Conservation (phyloP, 2,329 filamentous ascomycete species). For the Stagonosporopsis tanaceti region DNA sequence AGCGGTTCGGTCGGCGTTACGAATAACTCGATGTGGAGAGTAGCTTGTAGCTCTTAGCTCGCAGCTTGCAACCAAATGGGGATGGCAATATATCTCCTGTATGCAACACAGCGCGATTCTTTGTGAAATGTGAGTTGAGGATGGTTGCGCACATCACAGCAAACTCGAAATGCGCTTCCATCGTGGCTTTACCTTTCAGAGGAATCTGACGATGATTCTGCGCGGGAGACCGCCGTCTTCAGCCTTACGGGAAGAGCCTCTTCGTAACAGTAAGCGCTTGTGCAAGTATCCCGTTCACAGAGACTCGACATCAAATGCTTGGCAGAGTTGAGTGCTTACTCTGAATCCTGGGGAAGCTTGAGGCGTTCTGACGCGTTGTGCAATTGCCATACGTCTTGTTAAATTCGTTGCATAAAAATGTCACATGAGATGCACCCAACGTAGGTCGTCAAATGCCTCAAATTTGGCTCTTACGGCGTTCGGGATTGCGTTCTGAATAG, state of each 20-base stretch:
- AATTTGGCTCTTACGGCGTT: conserved; percentile 15
- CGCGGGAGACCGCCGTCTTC: conserved; percentile 23
- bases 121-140: neutral
- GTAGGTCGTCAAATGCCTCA: conserved; percentile 13
- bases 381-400: neutral
- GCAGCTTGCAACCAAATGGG: conserved; percentile 14
- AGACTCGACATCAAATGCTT: conserved; percentile 27
- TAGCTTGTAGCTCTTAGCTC: conserved; percentile 21
- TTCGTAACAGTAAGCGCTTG: conserved; percentile 39
- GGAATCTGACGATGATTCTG: conserved; percentile 18
- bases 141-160: neutral
- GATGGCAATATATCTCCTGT: conserved; percentile 3
- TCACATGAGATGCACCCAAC: neutral
- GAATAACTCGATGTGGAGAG: conserved; percentile 9
- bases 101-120: conserved; percentile 1
- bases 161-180: neutral
- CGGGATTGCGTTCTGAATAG: conserved; percentile 19
- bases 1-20: conserved; percentile 16
- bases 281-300: conserved; percentile 32
- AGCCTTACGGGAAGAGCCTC: conserved; percentile 31
- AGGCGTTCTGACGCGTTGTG: conserved; percentile 5
- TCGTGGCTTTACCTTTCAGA: neutral
- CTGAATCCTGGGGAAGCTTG: neutral
- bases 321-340: conserved; percentile 38
- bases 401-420: neutral